A percentile compares a stretch with the other conserved stretches of the same genome.
Evolutionary conservation across 345 rosid species (phyloP).

Genomic region (Erysimum cheiranthoides): DNA sequence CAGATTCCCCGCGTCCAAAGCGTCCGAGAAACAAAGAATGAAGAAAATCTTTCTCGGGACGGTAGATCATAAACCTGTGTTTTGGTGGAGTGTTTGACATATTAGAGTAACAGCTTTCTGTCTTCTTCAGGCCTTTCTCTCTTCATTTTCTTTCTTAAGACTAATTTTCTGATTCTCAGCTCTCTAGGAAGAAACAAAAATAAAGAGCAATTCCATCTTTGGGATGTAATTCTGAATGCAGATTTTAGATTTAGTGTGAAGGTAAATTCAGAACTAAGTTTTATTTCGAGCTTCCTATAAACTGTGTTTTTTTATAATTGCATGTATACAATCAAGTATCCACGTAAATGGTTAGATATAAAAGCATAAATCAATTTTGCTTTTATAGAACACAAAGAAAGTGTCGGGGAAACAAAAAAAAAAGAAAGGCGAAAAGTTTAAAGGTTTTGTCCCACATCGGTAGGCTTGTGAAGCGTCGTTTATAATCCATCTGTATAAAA

Average conservation of each 20-base stretch:
- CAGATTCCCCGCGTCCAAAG: constrained; percentile 54
- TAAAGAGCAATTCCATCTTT: constrained; percentile 29
- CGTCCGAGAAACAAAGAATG: constrained; percentile 59
- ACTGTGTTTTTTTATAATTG: background rate
- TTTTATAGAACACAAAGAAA: too few relatives aligned
- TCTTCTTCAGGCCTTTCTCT: constrained; percentile 25
- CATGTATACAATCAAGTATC: background rate
- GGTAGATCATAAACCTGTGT: constrained; percentile 20
- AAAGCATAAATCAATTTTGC: background rate
- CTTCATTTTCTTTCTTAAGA: background rate
- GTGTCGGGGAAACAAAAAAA: too few relatives aligned
- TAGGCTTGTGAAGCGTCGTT: background rate
- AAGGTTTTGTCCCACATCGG: constrained; percentile 20
- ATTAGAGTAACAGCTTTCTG: constrained; percentile 21
- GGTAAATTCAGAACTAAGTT: background rate
- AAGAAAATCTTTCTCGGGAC: constrained; percentile 14
- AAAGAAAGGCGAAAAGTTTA: background rate
- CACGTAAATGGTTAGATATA: background rate
- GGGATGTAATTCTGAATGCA: constrained; percentile 26
- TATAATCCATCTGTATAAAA: background rate
- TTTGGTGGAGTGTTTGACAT: constrained; percentile 21
- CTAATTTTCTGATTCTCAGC: constrained; percentile 24
- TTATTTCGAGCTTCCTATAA: background rate
- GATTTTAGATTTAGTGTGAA: constrained; percentile 15
- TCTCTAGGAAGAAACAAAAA: constrained; percentile 26